phyloP scores from a whole-genome alignment of 345 rosid genomes.

The Pistacia integerrima region DNA sequence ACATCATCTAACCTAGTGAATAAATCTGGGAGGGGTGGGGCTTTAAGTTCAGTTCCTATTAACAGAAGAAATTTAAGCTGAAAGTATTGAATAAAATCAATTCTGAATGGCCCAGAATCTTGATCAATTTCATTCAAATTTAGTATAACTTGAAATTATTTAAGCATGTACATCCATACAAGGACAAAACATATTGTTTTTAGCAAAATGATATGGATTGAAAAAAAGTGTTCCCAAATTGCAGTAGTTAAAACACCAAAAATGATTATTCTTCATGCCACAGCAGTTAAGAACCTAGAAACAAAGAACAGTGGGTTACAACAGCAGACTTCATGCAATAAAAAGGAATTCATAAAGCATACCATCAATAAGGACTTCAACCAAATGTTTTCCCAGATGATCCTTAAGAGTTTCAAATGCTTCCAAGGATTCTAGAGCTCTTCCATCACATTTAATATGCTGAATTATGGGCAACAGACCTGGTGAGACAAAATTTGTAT shows the following conservation, averaged over 20 bases:
- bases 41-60: background rate
- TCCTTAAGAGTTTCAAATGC: conserved; percentile 39
- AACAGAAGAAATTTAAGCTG: background rate
- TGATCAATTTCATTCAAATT: background rate
- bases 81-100: background rate
- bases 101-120: background rate
- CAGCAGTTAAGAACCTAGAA: background rate
- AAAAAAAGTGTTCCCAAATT: background rate
- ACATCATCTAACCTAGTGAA: background rate
- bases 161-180: background rate
- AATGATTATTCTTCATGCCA: background rate
- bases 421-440: conserved; percentile 50
- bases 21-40: background rate
- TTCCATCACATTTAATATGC: conserved; percentile 57
- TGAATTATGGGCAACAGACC: conserved; percentile 92
- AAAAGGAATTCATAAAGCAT: conserved; percentile 19
- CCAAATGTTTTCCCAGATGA: conserved; percentile 38
- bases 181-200: background rate
- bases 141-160: background rate
- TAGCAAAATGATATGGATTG: background rate
- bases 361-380: conserved; percentile 75
- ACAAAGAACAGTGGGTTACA: background rate
- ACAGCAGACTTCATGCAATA: background rate
- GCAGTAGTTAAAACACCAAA: background rate
- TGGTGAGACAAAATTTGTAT: conserved; percentile 29